Conservation (phyloP, 345 rosid genomes). For the Boechera retrofracta region DNA sequence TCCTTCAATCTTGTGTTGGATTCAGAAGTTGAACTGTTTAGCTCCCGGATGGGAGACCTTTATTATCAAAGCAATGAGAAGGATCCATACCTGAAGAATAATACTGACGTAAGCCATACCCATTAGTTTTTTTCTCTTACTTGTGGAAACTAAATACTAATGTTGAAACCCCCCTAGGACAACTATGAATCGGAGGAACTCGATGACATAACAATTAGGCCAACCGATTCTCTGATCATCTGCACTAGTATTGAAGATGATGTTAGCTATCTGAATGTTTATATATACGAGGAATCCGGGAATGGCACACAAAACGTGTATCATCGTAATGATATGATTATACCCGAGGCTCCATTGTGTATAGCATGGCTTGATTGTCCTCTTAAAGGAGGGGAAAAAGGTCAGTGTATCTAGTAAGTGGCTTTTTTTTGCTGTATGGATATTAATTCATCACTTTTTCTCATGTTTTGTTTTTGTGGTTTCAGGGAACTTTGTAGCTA, state of each 20-base stretch:
- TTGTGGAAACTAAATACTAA: not conserved
- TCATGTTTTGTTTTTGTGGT: too few species aligned
- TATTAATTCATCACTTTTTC: too few species aligned
- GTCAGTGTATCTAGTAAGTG: too few species aligned
- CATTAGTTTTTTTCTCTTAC: not conserved
- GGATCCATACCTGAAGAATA: slow-evolving; percentile 77
- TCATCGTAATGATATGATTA: too few species aligned
- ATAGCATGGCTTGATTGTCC: too few species aligned
- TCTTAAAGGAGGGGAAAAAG: too few species aligned
- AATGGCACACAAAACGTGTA: too few species aligned
- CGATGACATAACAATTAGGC: slow-evolving; percentile 63
- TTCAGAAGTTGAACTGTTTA: slow-evolving; percentile 66
- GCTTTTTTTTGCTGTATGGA: too few species aligned
- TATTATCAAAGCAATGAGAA: slow-evolving; percentile 79
- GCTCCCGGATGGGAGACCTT: slow-evolving; percentile 65
- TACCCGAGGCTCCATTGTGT: too few species aligned
- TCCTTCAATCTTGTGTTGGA: slow-evolving; percentile 22
- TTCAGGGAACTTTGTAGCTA: slow-evolving; percentile 41
- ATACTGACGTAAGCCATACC: slow-evolving; percentile 54
- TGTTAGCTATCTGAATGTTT: too few species aligned
- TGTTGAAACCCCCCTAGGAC: slow-evolving; percentile 3
- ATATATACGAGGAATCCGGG: too few species aligned
- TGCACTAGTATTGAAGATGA: slow-evolving; percentile 65
- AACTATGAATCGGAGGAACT: slow-evolving; percentile 81
- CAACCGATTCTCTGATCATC: slow-evolving; percentile 69